Evolutionary conservation across 2,329 filamentous ascomycete genomes (phyloP), one percentile per base, ranked within the genome.

Genomic region (Fusarium coicis): DNA sequence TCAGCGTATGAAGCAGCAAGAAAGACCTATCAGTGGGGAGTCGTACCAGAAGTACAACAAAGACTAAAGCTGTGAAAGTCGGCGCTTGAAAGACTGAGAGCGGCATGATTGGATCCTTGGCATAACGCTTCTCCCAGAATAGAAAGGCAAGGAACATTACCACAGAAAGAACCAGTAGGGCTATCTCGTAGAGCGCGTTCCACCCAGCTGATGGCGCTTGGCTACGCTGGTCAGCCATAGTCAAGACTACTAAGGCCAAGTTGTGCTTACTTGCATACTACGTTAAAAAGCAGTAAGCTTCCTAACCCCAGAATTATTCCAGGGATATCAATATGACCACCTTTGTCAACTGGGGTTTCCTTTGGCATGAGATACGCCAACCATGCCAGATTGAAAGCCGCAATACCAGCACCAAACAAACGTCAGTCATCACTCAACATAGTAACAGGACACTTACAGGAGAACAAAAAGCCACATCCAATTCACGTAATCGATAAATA

Each of bases 231-330:
- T 34, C 7, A 23, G 44, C 42, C 0, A 4, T 26, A 26, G 26
- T 26, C 4, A 26, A 26, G 23, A 9, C 32, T 11, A 14, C 5
- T 1, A 2, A 21, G 12, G n/a, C 5, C 8, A 16, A 8, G 9
- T 5, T 8, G 21, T 23, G 62, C 53, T 79, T 71, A 86, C 85
- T 87, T 88, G 83, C 85, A 88, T 4, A 82, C 82, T n/a, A 88
- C 81, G 60, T 86, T 87, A 63, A 87, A 87, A 0, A 87, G 72
- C 82, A 85, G 7, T 86, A 76, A 11, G 75, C 76, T 4, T 81
- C 81, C 2, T 84, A 86, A 16, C 83, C 61, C 69, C 79, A 84
- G 61, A 0, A 70, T 0, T 0, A 49, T 49, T 1, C 66, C 66
- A 19, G 66, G 66, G 3, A 65, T 7, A n/a, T 81, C 79, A 4